These are phyloP conservation scores for Gossypium stocksii DNA, from an alignment of 345 rosid genomes.

Conservation along the genomic window DNA sequence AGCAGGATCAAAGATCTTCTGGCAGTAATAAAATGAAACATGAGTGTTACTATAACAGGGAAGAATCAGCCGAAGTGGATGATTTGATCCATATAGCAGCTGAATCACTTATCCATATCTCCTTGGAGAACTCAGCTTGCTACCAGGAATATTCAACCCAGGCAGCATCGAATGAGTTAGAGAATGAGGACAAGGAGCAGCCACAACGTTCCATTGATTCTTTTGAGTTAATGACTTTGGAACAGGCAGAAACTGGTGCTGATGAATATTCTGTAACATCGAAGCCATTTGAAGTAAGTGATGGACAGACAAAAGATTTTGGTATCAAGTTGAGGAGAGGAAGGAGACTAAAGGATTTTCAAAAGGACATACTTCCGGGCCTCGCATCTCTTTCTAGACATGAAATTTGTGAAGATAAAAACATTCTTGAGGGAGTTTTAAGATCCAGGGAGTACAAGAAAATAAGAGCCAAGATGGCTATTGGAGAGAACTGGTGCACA, in stretches of 20 bases:
- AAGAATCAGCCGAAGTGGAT: slow-evolving; percentile 32
- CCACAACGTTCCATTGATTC: slow-evolving; percentile 53
- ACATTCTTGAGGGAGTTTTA: slow-evolving; percentile 62
- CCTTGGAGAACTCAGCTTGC: slow-evolving; percentile 24
- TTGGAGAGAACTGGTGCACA: slow-evolving; percentile 39
- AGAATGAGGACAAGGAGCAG: slow-evolving; percentile 24
- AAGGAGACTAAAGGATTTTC: slow-evolving; percentile 79
- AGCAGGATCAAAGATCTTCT: slow-evolving; percentile 24
- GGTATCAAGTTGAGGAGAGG: slow-evolving; percentile 66
- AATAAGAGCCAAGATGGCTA: slow-evolving; percentile 43
- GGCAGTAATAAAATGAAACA: slow-evolving; percentile 16
- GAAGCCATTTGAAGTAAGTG: slow-evolving; percentile 44
- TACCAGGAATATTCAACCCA: slow-evolving; percentile 19
- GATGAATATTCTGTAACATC: slow-evolving; percentile 54
- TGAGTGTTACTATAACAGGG: slow-evolving; percentile 15
- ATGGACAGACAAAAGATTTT: slow-evolving; percentile 38
- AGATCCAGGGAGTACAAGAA: slow-evolving; percentile 78
- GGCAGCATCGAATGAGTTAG: slow-evolving; percentile 24
- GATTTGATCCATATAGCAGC: slow-evolving; percentile 49
- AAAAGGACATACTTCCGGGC: slow-evolving; percentile 64
- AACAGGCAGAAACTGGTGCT: slow-evolving; percentile 40
- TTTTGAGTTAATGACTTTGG: slow-evolving; percentile 49
- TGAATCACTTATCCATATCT: slow-evolving; percentile 49
- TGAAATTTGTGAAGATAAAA: slow-evolving; percentile 70
- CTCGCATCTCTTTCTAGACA: slow-evolving; percentile 61